Evolutionary conservation across 1,284 basidiomycete genomes (phyloP), one percentile per base, ranked within the genome.

Genomic region (Cerrena zonata): DNA sequence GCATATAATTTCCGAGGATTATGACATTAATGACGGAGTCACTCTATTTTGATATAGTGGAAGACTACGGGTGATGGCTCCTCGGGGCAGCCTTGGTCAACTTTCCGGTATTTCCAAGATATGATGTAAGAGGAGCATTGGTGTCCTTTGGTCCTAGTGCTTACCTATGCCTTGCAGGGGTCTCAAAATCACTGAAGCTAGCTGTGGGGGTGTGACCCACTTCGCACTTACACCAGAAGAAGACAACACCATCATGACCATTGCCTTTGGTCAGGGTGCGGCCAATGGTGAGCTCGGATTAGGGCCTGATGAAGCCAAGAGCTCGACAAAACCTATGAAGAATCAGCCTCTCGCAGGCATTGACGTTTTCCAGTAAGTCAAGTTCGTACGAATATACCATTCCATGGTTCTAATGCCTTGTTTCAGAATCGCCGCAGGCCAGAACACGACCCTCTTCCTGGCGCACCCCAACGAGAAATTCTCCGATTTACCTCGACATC

Each of bases 51-150:
- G 34, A 26, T 37, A 11, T 68, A 91, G 81, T 96, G 91, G 89
- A 96, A 95, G 69, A 87, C 84, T 52, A 90, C 89, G 1, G 94
- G 94, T 13, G 93, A 95, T 67, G 94, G 87, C 13, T 91, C 88
- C 5, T 79, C 78, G 11, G 89, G 89, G 12, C 85, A 88, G 27
- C 89, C 90, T 0, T 92, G 86, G 65, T 91, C 90, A 1, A 78
- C 80, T 1, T 91, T 93, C 72, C 80, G 88, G 46, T 80, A 76
- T 59, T 84, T 94, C 60, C 87, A 86, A 53, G 91, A 94, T 51
- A 80, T 91, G 56, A 82, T 84, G 86, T 86, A 54, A 18, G 78
- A n/a, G n/a, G n/a, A n/a, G n/a, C 64, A 2, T 54, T 22, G 49
- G 43, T 43, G 30, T 15, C 30, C 7, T 15, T 34, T 15, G 15